Base-by-base conservation (phyloP, 2,329 filamentous ascomycete genomes). In the Epichloe coenophiala region DNA sequence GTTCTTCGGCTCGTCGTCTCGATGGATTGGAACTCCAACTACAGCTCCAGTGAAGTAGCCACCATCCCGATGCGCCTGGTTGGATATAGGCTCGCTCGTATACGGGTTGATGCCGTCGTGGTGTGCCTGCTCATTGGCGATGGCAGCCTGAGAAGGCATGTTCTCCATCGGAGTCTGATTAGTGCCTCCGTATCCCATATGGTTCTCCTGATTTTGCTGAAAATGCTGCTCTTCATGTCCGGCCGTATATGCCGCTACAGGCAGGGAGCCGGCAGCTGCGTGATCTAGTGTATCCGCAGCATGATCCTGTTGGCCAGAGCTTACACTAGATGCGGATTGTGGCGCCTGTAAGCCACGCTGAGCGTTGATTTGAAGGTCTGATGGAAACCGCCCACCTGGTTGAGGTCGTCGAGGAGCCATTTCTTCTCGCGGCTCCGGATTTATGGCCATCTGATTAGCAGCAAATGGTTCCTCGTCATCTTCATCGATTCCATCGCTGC, bases 321-420 rank as follows among this genome's bases (percentile, higher is more conserved):
- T 88, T 68, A 83, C 81, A 74, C 87, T 94, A 75, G 86, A 87
- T 54, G 86, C 85, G 63, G 86, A 88, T 64, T 83, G 74, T 64
- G 85, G 80, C 64, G 80, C 82, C 70, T 89, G 84, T 81, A 88
- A 82, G 75, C 86, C 83, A 73, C 87, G 83, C 65, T 80, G 71
- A 55, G 76, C 73, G 68, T 89, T 86, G 66, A 95, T 78, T 72
- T 89, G 82, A 61, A 97, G 74, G 74, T 96, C 90, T 71, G 87
- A 94, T 71, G 91, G 91, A 73, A 98, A 98, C 68, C 90, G 83
- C 75, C 91, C 91, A 83, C 90, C 91, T 82, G 88, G 83, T 77
- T 87, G 81, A 65, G 88, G 86, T 68, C 89, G 83, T 68, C 78
- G 77, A 60, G 78, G 73, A 58, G 69, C 65, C 49, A 66, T 64